Percentiles rank a stretch among this genome's conserved stretches.
Evolutionary conservation across 768 basidiomycete genomes (phyloP).

Genomic region (Termitomyces sp.): DNA sequence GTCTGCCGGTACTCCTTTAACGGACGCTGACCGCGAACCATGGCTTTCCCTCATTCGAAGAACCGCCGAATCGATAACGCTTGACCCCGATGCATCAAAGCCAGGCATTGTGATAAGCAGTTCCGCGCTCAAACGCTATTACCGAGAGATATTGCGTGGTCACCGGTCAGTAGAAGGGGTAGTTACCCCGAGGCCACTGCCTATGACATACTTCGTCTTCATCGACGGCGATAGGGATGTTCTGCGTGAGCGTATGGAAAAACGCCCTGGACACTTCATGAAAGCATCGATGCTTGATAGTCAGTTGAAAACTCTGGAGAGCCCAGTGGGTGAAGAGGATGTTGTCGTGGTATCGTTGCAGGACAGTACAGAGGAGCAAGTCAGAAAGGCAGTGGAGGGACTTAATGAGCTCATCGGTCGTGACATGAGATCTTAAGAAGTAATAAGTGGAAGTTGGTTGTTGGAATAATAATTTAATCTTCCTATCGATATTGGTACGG

Average conservation of each 20-base stretch:
- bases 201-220: slow-evolving; percentile 79
- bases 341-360: slow-evolving; percentile 62
- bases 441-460: background rate
- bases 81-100: slow-evolving; percentile 3
- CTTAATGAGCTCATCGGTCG: slow-evolving; percentile 24
- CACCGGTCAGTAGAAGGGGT: background rate
- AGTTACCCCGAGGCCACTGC: background rate
- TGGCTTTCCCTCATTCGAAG: slow-evolving; percentile 77
- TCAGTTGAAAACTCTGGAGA: slow-evolving; percentile 70
- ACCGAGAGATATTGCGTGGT: slow-evolving; percentile 82
- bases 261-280: slow-evolving; percentile 77
- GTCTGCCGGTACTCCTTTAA: slow-evolving; percentile 69
- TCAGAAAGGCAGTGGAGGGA: slow-evolving; percentile 39
- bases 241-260: slow-evolving; percentile 60
- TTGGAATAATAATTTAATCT: background rate
- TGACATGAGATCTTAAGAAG: background rate
- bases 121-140: slow-evolving; percentile 77
- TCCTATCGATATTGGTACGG: background rate
- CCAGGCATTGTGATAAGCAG: slow-evolving; percentile 79
- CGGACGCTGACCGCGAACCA: slow-evolving; percentile 78
- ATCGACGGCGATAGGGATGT: slow-evolving; percentile 57
- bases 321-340: slow-evolving; percentile 61
- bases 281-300: slow-evolving; percentile 79
- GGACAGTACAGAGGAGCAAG: slow-evolving; percentile 54
- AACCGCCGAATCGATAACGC: slow-evolving; percentile 48